A percentile compares a stretch with the other conserved stretches of the same genome.
Evolutionary conservation across 148 eudicot species (phyloP).

Genomic region (Silene latifolia): DNA sequence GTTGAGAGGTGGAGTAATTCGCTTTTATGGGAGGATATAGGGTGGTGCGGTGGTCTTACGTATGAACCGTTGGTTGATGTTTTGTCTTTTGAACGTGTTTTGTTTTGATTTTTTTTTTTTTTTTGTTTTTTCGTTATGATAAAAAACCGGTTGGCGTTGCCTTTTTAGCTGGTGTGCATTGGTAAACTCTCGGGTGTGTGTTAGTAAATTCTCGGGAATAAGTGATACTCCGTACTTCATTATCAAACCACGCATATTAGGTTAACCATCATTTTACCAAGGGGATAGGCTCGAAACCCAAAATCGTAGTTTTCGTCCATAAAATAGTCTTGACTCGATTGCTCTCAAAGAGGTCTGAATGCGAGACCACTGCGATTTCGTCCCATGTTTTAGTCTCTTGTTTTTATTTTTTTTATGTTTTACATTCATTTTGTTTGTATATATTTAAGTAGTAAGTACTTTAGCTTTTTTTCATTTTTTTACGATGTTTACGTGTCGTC

Average conservation of each 20-base stretch:
- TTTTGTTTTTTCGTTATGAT: neutral
- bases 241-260: too few relatives aligned
- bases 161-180: too few relatives aligned
- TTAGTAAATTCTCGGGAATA: too few relatives aligned
- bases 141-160: too few relatives aligned
- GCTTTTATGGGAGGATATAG: slow-evolving; percentile 24
- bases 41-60: slow-evolving; percentile 10
- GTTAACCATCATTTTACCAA: too few relatives aligned
- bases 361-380: too few relatives aligned
- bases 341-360: too few relatives aligned
- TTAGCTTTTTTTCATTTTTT: neutral
- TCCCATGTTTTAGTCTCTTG: neutral
- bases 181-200: too few relatives aligned
- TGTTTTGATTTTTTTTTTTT: neutral
- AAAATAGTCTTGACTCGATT: too few relatives aligned
- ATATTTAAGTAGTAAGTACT: neutral
- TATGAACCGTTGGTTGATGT: slow-evolving; percentile 22
- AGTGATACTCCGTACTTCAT: too few relatives aligned
- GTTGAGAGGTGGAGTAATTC: slow-evolving; percentile 28
- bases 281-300: too few relatives aligned
- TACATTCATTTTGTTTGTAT: neutral
- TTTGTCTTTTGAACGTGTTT: slow-evolving; percentile 2
- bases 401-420: neutral
- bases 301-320: too few relatives aligned
- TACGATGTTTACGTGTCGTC: neutral